A percentile compares a stretch with the other conserved stretches of the same genome.
These are phyloP conservation scores for Coniochaeta prunicola DNA, from an alignment of 2,329 filamentous ascomycete genomes.

Conservation along the genomic window DNA sequence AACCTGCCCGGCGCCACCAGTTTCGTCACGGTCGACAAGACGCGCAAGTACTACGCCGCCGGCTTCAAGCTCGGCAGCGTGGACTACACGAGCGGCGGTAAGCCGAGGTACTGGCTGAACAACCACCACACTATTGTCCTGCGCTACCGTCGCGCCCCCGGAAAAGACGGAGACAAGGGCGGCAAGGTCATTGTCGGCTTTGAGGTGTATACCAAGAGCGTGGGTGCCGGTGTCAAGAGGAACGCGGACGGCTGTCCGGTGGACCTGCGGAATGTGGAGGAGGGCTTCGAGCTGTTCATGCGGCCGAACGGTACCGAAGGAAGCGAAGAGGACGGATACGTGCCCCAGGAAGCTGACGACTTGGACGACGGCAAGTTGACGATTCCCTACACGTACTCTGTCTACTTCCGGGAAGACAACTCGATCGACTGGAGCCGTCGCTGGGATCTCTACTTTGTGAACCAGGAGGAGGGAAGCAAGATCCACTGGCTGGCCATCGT, in stretches of 20 bases:
- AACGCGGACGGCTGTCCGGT: conserved; percentile 59
- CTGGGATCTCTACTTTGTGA: conserved; percentile 87
- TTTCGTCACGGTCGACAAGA: conserved; percentile 80
- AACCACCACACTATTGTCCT: conserved; percentile 86
- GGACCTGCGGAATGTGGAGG: conserved; percentile 54
- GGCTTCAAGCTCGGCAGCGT: conserved; percentile 84
- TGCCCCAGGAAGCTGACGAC: conserved; percentile 45
- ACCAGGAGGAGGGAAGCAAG: conserved; percentile 72
- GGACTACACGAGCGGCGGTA: conserved; percentile 53
- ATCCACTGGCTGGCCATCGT: conserved; percentile 86
- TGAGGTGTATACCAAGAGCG: conserved; percentile 83
- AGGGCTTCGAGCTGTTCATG: conserved; percentile 63
- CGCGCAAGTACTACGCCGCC: conserved; percentile 78
- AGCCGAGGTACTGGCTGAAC: conserved; percentile 67
- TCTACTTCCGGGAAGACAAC: conserved; percentile 81
- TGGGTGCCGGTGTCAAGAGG: conserved; percentile 53
- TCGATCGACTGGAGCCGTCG: conserved; percentile 74
- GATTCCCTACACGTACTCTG: conserved; percentile 82
- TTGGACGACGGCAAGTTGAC: conserved; percentile 36
- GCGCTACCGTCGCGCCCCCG: conserved; percentile 65
- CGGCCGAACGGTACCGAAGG: conserved; percentile 52
- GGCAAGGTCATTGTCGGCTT: conserved; percentile 81
- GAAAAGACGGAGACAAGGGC: conserved; percentile 59
- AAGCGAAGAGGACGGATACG: conserved; percentile 46
- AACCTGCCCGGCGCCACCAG: conserved; percentile 84